Base-by-base conservation (phyloP, 352 stramenopile species). In the Aphanomyces cochlioides region DNA sequence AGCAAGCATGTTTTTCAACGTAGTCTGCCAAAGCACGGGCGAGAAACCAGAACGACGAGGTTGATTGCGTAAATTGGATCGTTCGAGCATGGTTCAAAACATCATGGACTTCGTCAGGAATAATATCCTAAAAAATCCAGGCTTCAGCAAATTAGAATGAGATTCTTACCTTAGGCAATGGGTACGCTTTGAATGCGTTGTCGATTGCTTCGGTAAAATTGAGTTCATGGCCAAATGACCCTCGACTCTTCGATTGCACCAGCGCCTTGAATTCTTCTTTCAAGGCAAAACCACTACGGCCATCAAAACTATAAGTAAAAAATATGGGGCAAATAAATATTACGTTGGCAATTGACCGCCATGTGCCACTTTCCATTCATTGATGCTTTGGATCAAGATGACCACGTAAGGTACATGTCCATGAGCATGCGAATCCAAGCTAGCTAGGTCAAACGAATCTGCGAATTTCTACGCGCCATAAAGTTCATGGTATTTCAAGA, bases 151-250 rank as follows among this genome's bases (percentile, higher is more conserved):
- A 41, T 13, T 12, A 37, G 19, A 12, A 59, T 59, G 4, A 38
- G 13, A n/a, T 28, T 28, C 28, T 28, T 39, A 97, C 78, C 21
- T 89, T 75, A 10, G 83, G 76, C 57, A 89, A 64, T 5, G 88
- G 82, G 72, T 98, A 99, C 15, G 91, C 93, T 58, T 94, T 87
- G 80, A 98, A 98, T 1, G 93, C 85, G 56, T 98, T 90, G 41
- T 93, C 79, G 6, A 86, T 63, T 3, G 96, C 97, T 76, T 99
- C 96, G 45, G 96, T 75, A 77, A 98, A 98, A 78, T 99, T 99
- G 0, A 99, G 61, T 83, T 98, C 90, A 59, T 96, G 85, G 13
- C 86, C 83, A 1, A 74, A 73, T 2, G 74, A 56, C 0, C 81
- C 82, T 63, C 81, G 81, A 0, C 78, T 77, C 79, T 90, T 88